These are phyloP conservation scores for Cubamyces lactineus DNA, from an alignment of 768 basidiomycete species.

Conservation along the genomic window DNA sequence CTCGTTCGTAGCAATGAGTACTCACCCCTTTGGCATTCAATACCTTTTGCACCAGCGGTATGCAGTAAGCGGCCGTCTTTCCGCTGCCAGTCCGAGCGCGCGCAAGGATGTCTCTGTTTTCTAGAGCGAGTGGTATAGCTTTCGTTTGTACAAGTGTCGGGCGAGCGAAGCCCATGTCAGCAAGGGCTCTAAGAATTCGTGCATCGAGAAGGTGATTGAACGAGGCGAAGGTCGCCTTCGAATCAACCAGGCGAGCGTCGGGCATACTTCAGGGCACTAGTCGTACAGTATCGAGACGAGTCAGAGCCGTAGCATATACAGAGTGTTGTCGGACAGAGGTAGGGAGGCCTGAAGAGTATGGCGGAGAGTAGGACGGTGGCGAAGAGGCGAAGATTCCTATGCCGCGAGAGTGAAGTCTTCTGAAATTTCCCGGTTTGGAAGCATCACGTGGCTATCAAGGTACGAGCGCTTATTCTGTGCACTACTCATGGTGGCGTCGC, in stretches of 20 bases:
- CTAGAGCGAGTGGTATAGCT: constrained; percentile 90
- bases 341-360: background rate
- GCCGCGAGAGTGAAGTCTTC: background rate
- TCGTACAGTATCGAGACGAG: no score
- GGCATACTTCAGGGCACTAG: constrained; percentile 24
- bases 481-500: no score
- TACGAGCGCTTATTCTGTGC: no score
- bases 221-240: constrained; percentile 42
- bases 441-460: background rate
- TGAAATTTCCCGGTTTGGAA: constrained; percentile 8
- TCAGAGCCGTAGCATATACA: background rate
- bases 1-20: constrained; percentile 19
- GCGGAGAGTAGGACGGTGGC: background rate
- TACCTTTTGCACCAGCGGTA: constrained; percentile 90
- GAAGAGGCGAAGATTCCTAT: background rate
- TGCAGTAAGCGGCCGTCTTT: constrained; percentile 95
- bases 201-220: constrained; percentile 83
- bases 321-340: background rate
- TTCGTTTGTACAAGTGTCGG: constrained; percentile 93
- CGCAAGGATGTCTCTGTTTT: constrained; percentile 88
- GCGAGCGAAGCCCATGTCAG: constrained; percentile 85
- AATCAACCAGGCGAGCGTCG: constrained; percentile 35
- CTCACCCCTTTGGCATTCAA: constrained; percentile 77
- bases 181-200: constrained; percentile 85
- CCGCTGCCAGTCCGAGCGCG: constrained; percentile 95